Evolutionary conservation across 169 alveolate species (phyloP).

Genomic region (Theileria parva): DNA sequence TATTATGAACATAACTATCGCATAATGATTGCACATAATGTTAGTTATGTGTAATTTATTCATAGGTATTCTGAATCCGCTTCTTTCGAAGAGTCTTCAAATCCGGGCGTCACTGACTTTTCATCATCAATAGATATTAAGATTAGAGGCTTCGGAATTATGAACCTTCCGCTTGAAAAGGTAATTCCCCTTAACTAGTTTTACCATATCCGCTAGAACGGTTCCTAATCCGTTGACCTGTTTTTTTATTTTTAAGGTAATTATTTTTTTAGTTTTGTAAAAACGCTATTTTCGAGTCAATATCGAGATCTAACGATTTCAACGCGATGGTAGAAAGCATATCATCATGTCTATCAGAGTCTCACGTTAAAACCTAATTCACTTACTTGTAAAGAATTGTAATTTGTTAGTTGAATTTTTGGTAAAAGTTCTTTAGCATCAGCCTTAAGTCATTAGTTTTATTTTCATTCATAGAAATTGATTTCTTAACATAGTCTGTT

Average conservation of each 20-base stretch:
- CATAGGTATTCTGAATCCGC: slow-evolving; percentile 57
- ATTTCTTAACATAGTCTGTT: slow-evolving; percentile 21
- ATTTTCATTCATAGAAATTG: not conserved
- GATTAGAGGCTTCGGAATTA: slow-evolving; percentile 37
- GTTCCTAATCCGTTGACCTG: not conserved
- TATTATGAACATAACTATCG: not conserved
- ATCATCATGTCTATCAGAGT: slow-evolving; percentile 7
- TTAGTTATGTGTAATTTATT: not conserved
- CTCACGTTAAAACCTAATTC: not conserved
- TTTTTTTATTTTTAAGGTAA: not conserved
- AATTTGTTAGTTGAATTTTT: not conserved
- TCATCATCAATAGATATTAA: slow-evolving; percentile 32
- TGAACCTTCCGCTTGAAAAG: slow-evolving; percentile 48
- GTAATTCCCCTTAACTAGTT: slow-evolving; percentile 19
- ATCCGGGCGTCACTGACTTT: slow-evolving; percentile 22
- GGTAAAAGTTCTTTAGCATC: slow-evolving; percentile 22
- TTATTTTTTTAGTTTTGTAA: slow-evolving; percentile 5
- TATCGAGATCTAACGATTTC: slow-evolving; percentile 22
- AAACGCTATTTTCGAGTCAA: slow-evolving; percentile 14
- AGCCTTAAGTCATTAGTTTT: not conserved
- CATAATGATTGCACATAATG: not conserved
- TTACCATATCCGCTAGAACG: not conserved
- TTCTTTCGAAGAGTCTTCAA: slow-evolving; percentile 15
- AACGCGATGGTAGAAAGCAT: slow-evolving; percentile 43
- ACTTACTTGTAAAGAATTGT: not conserved